Evolutionary conservation across 2,329 filamentous ascomycete genomes (phyloP).

Genomic region (Emergomyces pasteurianus): DNA sequence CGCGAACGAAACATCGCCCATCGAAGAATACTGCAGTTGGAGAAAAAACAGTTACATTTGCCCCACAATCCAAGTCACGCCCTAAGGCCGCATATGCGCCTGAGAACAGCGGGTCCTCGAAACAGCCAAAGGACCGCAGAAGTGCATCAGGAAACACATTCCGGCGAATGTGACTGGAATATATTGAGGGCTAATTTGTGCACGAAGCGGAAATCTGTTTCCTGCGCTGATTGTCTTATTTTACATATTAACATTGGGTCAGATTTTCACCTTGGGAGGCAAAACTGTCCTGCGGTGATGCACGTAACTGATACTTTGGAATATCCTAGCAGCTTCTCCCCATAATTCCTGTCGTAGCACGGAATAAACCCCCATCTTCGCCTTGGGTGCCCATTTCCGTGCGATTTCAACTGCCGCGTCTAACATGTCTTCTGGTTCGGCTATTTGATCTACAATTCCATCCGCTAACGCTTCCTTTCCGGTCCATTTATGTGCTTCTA

Average conservation of each 20-base stretch:
- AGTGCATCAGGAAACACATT: slow-evolving; percentile 40
- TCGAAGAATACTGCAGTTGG: slow-evolving; percentile 29
- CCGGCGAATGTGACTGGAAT: slow-evolving; percentile 30
- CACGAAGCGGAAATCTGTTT: not conserved
- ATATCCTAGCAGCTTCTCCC: slow-evolving; percentile 5
- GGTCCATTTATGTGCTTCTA: slow-evolving; percentile 39
- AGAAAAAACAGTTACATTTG: slow-evolving; percentile 49
- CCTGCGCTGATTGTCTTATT: not conserved
- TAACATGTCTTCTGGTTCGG: slow-evolving; percentile 31
- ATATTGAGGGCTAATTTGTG: not conserved
- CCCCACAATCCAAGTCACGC: slow-evolving; percentile 35
- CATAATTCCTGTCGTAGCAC: slow-evolving; percentile 5
- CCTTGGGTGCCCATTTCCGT: slow-evolving; percentile 19
- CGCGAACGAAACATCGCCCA: slow-evolving; percentile 25
- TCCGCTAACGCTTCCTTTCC: slow-evolving; percentile 33
- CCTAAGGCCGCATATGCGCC: slow-evolving; percentile 11
- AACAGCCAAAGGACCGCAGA: slow-evolving; percentile 32
- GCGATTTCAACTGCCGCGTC: slow-evolving; percentile 27
- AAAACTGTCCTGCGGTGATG: slow-evolving; percentile 5
- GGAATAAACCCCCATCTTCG: slow-evolving; percentile 6
- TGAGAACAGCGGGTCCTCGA: slow-evolving; percentile 14
- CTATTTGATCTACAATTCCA: slow-evolving; percentile 37
- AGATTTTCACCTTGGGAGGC: slow-evolving; percentile 5
- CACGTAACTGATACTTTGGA: slow-evolving; percentile 5
- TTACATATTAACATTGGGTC: not conserved